phyloP scores from a whole-genome alignment of 805 yeast genomes.

The Brettanomyces nanus region DNA sequence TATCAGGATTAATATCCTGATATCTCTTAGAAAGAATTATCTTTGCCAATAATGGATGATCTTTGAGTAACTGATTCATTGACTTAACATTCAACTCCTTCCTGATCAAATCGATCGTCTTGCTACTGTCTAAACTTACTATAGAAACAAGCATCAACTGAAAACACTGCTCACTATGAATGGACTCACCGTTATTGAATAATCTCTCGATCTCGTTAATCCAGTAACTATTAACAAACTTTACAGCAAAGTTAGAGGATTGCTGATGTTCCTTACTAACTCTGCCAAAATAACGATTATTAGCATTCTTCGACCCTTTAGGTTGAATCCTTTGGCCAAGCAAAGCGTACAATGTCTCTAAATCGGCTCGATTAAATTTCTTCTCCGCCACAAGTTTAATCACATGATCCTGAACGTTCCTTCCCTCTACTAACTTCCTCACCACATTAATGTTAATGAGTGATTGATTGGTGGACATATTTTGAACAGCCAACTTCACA shows the following conservation, averaged over 20 bases:
- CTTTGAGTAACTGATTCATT: slow-evolving; percentile 30
- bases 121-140: slow-evolving; percentile 36
- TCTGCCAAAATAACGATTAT: neutral
- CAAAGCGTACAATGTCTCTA: slow-evolving; percentile 36
- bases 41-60: slow-evolving; percentile 49
- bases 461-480: slow-evolving; percentile 21
- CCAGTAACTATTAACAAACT: slow-evolving; percentile 51
- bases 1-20: slow-evolving; percentile 39
- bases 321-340: slow-evolving; percentile 30
- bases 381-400: slow-evolving; percentile 38
- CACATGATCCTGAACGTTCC: slow-evolving; percentile 44
- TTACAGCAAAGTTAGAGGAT: slow-evolving; percentile 36
- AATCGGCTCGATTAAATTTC: slow-evolving; percentile 37
- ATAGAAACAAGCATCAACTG: slow-evolving; percentile 46
- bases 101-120: slow-evolving; percentile 33
- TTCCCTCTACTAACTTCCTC: slow-evolving; percentile 48
- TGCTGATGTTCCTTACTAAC: neutral
- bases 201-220: slow-evolving; percentile 48
- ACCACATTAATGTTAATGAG: slow-evolving; percentile 29
- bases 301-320: neutral
- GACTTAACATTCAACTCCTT: slow-evolving; percentile 38
- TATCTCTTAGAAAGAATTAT: slow-evolving; percentile 42
- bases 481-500: slow-evolving; percentile 28
- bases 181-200: slow-evolving; percentile 49
- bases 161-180: slow-evolving; percentile 37